These are phyloP conservation scores for Alternaria incomplexa DNA, from an alignment of 2,329 filamentous ascomycete genomes.

Conservation along the genomic window DNA sequence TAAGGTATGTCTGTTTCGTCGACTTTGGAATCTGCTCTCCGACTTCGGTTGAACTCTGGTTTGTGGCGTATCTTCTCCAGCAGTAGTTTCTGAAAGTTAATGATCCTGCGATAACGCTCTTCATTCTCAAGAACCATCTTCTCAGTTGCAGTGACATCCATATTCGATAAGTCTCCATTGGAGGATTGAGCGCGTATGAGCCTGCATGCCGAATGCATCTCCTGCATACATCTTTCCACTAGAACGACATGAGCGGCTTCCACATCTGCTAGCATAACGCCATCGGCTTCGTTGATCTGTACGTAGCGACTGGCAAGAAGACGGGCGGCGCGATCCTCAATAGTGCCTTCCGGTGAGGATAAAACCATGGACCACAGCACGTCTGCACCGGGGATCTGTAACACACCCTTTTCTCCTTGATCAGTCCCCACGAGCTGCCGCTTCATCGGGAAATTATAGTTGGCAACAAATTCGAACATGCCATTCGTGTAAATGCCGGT, in stretches of 20 bases:
- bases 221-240: constrained; percentile 75
- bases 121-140: constrained; percentile 36
- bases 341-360: constrained; percentile 66
- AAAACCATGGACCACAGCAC: constrained; percentile 85
- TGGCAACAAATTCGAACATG: constrained; percentile 67
- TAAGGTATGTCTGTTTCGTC: constrained; percentile 58
- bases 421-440: constrained; percentile 20
- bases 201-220: constrained; percentile 48
- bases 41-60: constrained; percentile 39
- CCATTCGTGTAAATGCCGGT: constrained; percentile 66
- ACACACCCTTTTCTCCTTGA: constrained; percentile 36
- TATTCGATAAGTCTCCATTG: constrained; percentile 4
- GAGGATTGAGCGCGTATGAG: constrained; percentile 12
- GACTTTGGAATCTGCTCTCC: constrained; percentile 44
- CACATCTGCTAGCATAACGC: constrained; percentile 53
- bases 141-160: constrained; percentile 20
- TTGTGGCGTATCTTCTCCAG: constrained; percentile 39
- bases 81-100: constrained; percentile 45
- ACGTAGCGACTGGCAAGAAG: constrained; percentile 79
- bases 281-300: constrained; percentile 49
- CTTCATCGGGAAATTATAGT: constrained; percentile 38
- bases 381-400: constrained; percentile 65
- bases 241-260: constrained; percentile 71
- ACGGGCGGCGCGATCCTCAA: constrained; percentile 72
- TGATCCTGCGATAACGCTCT: constrained; percentile 38